Percentiles rank a stretch among this genome's conserved stretches.
Evolutionary conservation across 139 green algal species (phyloP).

Genomic region (Chlamydomonas incerta): DNA sequence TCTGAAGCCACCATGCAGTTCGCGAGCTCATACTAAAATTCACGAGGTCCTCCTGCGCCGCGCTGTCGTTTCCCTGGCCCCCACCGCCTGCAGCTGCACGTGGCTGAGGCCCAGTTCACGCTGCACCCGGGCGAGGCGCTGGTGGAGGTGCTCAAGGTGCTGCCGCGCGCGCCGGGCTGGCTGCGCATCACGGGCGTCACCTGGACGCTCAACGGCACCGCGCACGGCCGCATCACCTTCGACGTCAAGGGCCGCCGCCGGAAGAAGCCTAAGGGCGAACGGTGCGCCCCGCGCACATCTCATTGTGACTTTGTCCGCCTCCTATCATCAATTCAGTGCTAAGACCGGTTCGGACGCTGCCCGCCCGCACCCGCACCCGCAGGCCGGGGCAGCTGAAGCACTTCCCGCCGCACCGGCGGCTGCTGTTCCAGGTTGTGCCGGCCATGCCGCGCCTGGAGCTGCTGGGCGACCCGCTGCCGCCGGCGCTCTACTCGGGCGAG

Average conservation of each 20-base stretch:
- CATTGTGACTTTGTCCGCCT: too few relatives aligned
- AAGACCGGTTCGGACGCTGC: too few relatives aligned
- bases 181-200: slow-evolving; percentile 72
- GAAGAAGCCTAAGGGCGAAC: slow-evolving; percentile 65
- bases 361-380: too few relatives aligned
- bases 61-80: too few relatives aligned
- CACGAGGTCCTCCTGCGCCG: not conserved
- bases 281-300: slow-evolving; percentile 1
- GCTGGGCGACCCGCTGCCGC: slow-evolving; percentile 45
- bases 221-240: slow-evolving; percentile 64
- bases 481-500: slow-evolving; percentile 57
- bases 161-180: slow-evolving; percentile 64
- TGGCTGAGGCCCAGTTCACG: slow-evolving; percentile 40
- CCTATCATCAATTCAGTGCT: too few relatives aligned
- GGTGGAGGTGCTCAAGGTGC: slow-evolving; percentile 68
- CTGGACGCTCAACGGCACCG: slow-evolving; percentile 75
- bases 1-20: too few relatives aligned
- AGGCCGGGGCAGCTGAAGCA: slow-evolving; percentile 60
- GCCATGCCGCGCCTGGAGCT: slow-evolving; percentile 77
- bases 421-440: slow-evolving; percentile 69
- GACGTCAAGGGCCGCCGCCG: slow-evolving; percentile 49
- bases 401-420: slow-evolving; percentile 54
- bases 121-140: slow-evolving; percentile 55
- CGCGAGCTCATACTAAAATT: too few relatives aligned
- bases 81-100: slow-evolving; percentile 36